phyloP scores from a whole-genome alignment of 352 stramenopile species.

The Pythium plurisporium region DNA sequence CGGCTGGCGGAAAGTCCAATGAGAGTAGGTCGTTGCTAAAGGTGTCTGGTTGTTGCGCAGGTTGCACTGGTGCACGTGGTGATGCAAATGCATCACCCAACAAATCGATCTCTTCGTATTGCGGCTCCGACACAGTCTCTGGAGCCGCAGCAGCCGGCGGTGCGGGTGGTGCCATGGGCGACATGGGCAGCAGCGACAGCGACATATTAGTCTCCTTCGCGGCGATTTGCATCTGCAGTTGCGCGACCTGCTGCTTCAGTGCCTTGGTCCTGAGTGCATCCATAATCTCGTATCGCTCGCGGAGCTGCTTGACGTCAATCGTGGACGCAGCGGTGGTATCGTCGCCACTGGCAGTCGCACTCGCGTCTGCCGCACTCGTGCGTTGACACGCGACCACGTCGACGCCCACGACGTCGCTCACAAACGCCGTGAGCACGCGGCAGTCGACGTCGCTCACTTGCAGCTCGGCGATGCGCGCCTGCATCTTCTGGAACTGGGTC shows the following conservation, averaged over 20 bases:
- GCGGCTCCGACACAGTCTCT: constrained; percentile 15
- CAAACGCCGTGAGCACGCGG: constrained; percentile 43
- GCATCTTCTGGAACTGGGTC: constrained; percentile 74
- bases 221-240: constrained; percentile 17
- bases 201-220: constrained; percentile 5
- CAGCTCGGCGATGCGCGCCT: constrained; percentile 39
- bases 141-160: constrained; percentile 31
- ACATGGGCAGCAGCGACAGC: constrained; percentile 36
- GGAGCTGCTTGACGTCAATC: constrained; percentile 41
- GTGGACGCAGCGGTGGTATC: constrained; percentile 19
- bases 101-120: constrained; percentile 62
- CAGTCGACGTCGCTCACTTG: constrained; percentile 42
- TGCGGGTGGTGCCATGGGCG: constrained; percentile 27
- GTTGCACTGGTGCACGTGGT: not conserved
- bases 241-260: constrained; percentile 25
- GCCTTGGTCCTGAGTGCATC: constrained; percentile 41
- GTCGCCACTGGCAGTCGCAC: constrained; percentile 4
- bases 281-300: constrained; percentile 45
- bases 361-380: not conserved
- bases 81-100: constrained; percentile 21
- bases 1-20: constrained; percentile 4
- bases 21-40: constrained; percentile 19
- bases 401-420: constrained; percentile 61
- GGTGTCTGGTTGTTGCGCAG: not conserved
- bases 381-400: constrained; percentile 53